Conservation (phyloP, 192 early-diverging fungal species). For the Martensiomyces pterosporus region DNA sequence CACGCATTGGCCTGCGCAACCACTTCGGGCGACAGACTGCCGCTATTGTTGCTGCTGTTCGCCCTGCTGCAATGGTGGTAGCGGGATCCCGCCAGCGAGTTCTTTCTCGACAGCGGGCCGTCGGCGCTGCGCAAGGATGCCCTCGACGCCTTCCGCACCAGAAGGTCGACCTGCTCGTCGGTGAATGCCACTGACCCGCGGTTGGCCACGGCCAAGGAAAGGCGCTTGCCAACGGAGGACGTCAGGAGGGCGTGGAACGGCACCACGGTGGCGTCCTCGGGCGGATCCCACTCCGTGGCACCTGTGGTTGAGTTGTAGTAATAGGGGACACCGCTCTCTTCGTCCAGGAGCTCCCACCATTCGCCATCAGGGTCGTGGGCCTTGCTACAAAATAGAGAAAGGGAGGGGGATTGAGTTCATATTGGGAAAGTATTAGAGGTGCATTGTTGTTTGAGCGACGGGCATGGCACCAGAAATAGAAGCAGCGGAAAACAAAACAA, state of each 20-base stretch:
- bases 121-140: constrained; percentile 35
- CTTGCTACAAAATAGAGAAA: constrained; percentile 49
- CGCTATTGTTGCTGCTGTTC: neutral
- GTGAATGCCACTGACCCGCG: constrained; percentile 44
- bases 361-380: constrained; percentile 73
- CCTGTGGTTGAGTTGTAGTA: constrained; percentile 89
- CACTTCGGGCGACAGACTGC: neutral
- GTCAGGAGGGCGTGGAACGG: constrained; percentile 67
- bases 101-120: constrained; percentile 29
- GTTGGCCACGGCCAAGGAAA: constrained; percentile 57
- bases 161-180: constrained; percentile 28
- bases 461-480: too few relatives aligned
- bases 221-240: constrained; percentile 75
- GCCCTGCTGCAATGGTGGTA: neutral
- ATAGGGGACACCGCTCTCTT: constrained; percentile 79
- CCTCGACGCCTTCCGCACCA: constrained; percentile 36
- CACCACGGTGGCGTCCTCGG: constrained; percentile 66
- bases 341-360: constrained; percentile 97
- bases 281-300: constrained; percentile 84
- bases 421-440: too few relatives aligned
- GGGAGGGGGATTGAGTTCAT: too few relatives aligned
- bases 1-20: too few relatives aligned
- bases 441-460: too few relatives aligned
- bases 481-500: too few relatives aligned
- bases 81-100: constrained; percentile 32